phyloP scores from a whole-genome alignment of 305 asterid genomes.

The Fraxinus sp. region DNA sequence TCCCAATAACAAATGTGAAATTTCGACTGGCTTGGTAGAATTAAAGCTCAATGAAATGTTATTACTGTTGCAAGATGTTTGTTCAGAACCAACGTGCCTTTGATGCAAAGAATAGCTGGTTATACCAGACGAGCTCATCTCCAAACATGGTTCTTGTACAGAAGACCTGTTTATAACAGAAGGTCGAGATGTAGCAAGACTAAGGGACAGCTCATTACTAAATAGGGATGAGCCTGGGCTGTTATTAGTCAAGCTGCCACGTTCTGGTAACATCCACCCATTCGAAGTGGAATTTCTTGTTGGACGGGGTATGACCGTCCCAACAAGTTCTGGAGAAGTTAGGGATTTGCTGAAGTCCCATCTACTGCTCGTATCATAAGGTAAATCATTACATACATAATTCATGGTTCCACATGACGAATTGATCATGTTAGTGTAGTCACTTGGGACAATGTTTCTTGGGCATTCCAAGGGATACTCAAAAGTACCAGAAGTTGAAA shows the following conservation, averaged over 20 bases:
- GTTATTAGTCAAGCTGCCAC: conserved; percentile 22
- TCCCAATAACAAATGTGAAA: conserved; percentile 45
- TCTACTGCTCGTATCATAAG: conserved; percentile 26
- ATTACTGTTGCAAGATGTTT: conserved; percentile 45
- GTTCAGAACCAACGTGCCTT: conserved; percentile 38
- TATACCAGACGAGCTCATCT: conserved; percentile 42
- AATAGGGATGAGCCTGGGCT: conserved; percentile 44
- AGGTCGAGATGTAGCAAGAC: conserved; percentile 58
- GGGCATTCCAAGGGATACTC: conserved; percentile 30
- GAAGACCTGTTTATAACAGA: conserved; percentile 22
- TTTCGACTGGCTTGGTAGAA: conserved; percentile 46
- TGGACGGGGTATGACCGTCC: conserved; percentile 27
- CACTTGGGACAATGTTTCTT: conserved; percentile 26
- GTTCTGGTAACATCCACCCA: conserved; percentile 45
- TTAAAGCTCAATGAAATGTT: conserved; percentile 38
- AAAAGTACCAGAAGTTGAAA: conserved; percentile 24
- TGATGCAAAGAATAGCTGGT: conserved; percentile 37
- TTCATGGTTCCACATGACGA: conserved; percentile 31
- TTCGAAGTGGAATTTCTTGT: conserved; percentile 21
- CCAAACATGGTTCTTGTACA: conserved; percentile 45
- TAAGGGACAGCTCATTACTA: conserved; percentile 64
- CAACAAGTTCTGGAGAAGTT: conserved; percentile 31
- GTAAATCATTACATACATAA: conserved; percentile 28
- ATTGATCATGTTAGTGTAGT: conserved; percentile 19
- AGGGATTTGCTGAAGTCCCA: conserved; percentile 36